A percentile compares a stretch with the other conserved stretches of the same genome.
These are phyloP conservation scores for Zygosaccharomyces sapae DNA, from an alignment of 1,139 yeast genomes.

Conservation along the genomic window DNA sequence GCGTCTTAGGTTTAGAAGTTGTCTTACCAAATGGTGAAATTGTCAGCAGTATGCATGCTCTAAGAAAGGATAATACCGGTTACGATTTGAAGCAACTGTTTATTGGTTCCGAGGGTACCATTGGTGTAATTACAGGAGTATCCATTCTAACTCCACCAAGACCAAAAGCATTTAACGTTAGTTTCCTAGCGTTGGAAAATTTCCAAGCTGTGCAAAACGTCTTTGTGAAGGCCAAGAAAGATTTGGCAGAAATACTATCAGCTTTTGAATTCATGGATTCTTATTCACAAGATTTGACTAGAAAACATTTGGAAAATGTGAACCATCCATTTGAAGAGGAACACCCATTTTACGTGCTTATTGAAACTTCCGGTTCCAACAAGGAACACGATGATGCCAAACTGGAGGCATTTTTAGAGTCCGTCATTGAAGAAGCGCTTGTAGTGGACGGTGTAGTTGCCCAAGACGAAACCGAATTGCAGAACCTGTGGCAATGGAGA, in stretches of 20 bases:
- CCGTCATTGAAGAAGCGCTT: constrained; percentile 75
- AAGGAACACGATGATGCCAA: constrained; percentile 79
- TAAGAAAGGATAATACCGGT: constrained; percentile 92
- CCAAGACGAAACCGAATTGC: constrained; percentile 84
- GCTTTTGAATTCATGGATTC: constrained; percentile 96
- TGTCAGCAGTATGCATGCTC: constrained; percentile 70
- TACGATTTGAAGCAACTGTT: constrained; percentile 87
- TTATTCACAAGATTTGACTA: constrained; percentile 64
- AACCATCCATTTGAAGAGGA: constrained; percentile 76
- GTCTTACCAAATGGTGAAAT: constrained; percentile 88
- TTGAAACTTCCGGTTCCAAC: constrained; percentile 92
- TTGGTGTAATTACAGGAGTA: constrained; percentile 87
- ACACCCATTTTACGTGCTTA: constrained; percentile 82
- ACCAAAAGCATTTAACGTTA: constrained; percentile 82
- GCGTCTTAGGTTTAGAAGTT: constrained; percentile 86
- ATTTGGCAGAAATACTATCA: constrained; percentile 78
- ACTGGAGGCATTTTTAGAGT: constrained; percentile 73
- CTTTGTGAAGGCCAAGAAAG: constrained; percentile 72
- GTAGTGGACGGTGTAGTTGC: constrained; percentile 93
- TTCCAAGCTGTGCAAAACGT: constrained; percentile 81
- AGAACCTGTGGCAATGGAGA: constrained; percentile 90
- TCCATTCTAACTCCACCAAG: constrained; percentile 87
- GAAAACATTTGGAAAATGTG: constrained; percentile 47
- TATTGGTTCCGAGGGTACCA: constrained; percentile 89
- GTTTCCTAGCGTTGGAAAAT: constrained; percentile 76